A percentile compares a stretch with the other conserved stretches of the same genome.
phyloP scores from a whole-genome alignment of 148 eudicot species.

The Rhododendron simsii region DNA sequence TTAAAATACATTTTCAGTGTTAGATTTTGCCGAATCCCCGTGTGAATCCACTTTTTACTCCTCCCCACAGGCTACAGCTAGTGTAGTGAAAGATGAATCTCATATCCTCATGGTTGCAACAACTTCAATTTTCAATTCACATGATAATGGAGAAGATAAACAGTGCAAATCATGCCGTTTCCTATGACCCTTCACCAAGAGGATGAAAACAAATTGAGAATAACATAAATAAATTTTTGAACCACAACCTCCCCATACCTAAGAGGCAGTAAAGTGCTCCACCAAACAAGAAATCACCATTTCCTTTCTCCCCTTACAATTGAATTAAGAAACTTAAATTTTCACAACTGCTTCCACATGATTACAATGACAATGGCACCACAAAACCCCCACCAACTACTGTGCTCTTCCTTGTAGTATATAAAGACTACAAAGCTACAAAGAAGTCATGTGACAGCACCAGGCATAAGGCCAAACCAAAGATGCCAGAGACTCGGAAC shows the following conservation, averaged over 20 bases:
- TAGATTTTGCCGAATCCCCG: background rate
- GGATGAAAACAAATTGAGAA: background rate
- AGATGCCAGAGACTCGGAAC: constrained; percentile 11
- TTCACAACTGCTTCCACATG: constrained; percentile 22
- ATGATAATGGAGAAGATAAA: constrained; percentile 20
- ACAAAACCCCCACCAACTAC: background rate
- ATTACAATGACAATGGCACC: background rate
- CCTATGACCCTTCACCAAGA: background rate
- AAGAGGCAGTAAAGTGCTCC: background rate
- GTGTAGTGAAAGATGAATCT: background rate
- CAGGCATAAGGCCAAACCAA: constrained; percentile 6
- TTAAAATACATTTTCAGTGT: background rate
- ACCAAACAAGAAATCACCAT: constrained; percentile 3
- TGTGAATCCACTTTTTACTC: background rate
- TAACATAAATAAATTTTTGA: background rate
- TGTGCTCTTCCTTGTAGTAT: background rate
- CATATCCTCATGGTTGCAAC: background rate
- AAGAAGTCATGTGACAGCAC: constrained; percentile 5
- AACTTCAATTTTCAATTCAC: constrained; percentile 2
- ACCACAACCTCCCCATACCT: background rate
- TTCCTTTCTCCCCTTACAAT: constrained; percentile 1
- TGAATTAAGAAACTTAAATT: constrained; percentile 10
- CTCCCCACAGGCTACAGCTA: background rate
- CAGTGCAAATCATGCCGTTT: constrained; percentile 48
- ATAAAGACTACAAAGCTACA: background rate